A percentile compares a stretch with the other conserved stretches of the same genome.
Conservation (phyloP, 2,329 filamentous ascomycete species). For the Colletotrichum cereale region DNA sequence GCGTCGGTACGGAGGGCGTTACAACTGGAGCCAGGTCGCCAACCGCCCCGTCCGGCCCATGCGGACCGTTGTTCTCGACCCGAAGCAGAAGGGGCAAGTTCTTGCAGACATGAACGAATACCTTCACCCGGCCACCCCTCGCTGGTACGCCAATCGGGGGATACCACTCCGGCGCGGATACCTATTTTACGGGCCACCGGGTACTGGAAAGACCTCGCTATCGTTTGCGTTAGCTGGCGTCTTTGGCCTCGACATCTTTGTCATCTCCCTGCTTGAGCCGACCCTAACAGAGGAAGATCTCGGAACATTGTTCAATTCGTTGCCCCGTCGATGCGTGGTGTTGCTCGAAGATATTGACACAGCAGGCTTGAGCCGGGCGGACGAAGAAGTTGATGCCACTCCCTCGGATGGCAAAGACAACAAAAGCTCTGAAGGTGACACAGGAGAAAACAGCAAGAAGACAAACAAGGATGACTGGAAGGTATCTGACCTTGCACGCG, state of each 20-base stretch:
- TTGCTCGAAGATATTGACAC: conserved; percentile 78
- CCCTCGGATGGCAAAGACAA: conserved; percentile 5
- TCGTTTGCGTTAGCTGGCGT: conserved; percentile 75
- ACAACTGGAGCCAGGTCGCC: conserved; percentile 68
- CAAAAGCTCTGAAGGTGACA: conserved; percentile 22
- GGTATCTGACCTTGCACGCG: conserved; percentile 57
- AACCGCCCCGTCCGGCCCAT: conserved; percentile 77
- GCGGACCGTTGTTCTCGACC: conserved; percentile 80
- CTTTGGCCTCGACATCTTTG: conserved; percentile 76
- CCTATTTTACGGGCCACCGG: conserved; percentile 81
- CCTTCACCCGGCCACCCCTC: conserved; percentile 75
- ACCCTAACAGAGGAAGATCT: conserved; percentile 73
- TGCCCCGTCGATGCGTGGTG: conserved; percentile 74
- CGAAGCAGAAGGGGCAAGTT: conserved; percentile 73
- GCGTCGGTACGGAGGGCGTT: conserved; percentile 48
- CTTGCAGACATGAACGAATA: conserved; percentile 83
- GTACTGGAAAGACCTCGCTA: conserved; percentile 79
- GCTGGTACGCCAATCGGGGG: conserved; percentile 81
- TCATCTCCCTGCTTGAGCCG: conserved; percentile 68
- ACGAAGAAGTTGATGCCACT: conserved; percentile 46
- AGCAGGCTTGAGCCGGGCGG: conserved; percentile 66
- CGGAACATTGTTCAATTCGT: conserved; percentile 67
- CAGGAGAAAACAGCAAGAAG: conserved; percentile 42
- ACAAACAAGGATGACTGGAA: conserved; percentile 48
- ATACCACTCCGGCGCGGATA: conserved; percentile 84